A percentile compares a stretch with the other conserved stretches of the same genome.
Evolutionary conservation across 2,329 filamentous ascomycete species (phyloP).

Genomic region (Beauveria rudraprayagi): DNA sequence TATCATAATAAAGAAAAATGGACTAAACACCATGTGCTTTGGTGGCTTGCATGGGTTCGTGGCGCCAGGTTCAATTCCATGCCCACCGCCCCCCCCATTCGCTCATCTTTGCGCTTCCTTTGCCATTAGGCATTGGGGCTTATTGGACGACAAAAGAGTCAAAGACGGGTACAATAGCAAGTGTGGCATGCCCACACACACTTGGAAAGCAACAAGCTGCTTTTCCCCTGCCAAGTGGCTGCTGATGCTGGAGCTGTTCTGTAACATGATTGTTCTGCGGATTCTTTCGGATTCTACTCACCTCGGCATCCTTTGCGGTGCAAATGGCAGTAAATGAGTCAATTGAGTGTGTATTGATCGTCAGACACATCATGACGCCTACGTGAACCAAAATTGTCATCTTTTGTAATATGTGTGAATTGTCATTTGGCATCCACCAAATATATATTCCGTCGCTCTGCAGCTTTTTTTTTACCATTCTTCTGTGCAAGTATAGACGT

Average conservation of each 20-base stretch:
- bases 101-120: neutral
- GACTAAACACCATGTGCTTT: neutral
- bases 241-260: neutral
- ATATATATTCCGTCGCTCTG: neutral
- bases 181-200: neutral
- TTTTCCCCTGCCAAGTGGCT: neutral
- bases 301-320: neutral
- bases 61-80: neutral
- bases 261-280: too few species aligned
- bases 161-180: neutral
- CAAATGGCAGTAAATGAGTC: too few species aligned
- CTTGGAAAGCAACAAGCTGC: too few species aligned
- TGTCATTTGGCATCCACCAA: neutral
- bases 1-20: too few species aligned
- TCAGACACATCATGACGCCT: neutral
- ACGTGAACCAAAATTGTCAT: neutral
- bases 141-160: neutral
- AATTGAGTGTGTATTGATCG: neutral
- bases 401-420: neutral
- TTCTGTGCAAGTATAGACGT: slow-evolving; percentile 3
- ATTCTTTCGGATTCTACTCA: neutral
- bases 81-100: neutral
- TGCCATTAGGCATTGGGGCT: neutral
- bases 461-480: slow-evolving; percentile 2
- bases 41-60: slow-evolving; percentile 8